Base-by-base conservation (phyloP, 495 filamentous ascomycete genomes). In the Aspergillus panamensis region DNA sequence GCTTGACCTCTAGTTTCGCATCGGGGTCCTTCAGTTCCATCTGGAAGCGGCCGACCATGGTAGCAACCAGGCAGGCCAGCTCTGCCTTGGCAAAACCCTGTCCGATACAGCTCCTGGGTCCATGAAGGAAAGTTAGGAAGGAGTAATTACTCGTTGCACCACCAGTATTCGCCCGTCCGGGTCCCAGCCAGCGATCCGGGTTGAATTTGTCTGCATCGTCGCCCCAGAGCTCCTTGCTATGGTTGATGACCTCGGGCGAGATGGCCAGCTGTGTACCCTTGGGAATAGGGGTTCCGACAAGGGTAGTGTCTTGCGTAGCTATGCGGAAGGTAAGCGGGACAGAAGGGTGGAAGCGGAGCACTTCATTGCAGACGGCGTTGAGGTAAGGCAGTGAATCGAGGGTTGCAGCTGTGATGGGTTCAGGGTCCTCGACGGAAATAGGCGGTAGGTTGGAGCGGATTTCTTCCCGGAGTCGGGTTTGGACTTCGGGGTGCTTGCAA, bases 101-200 rank as follows among this genome's bases (percentile, higher is more conserved):
- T 17, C 91, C 91, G 42, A 96, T 91, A 64, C 91, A 96, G 35
- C 85, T 82, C 16, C 90, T 76, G 3, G 91, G 90, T 0, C 92
- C 92, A 58, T 91, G 83, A 48, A 89, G 82, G 69, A 96, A 96
- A 0, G 91, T 92, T 62, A 96, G 81, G 54, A 91, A 90, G 0
- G 87, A 84, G 61, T 83, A 84, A 64, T 89, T 89, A 65, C 81
- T 79, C 57, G 73, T 71, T 75, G 89, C 68, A 63, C 78, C 73
- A 68, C 74, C 71, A 69, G 84, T 66, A 70, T 74, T 74, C 7
- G 77, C 71, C 63, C 78, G 44, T 17, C 77, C 77, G n/a, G 71
- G 66, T 19, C 75, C 73, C 74, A 83, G 72, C 87, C 90, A 97
- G 13, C 92, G 79, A 60, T 95, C 89, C 0, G 92, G 92, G 25